Base-by-base conservation (phyloP, 75 land plant genomes). In the Pinus albicaulis region DNA sequence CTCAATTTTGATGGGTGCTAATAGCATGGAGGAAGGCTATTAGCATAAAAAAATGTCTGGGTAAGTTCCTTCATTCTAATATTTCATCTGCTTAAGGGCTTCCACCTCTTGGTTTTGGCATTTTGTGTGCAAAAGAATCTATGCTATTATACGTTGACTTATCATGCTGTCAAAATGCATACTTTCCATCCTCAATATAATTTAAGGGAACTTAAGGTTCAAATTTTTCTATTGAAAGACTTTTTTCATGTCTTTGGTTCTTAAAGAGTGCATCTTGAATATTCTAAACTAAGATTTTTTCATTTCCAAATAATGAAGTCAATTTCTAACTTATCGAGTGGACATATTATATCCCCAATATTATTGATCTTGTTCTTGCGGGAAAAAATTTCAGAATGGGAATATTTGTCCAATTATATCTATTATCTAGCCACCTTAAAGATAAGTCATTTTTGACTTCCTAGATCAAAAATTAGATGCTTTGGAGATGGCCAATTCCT, bases 301-400 rank as follows among this genome's bases (percentile, higher is more conserved):
- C n/a, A n/a, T n/a, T n/a, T n/a, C n/a, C n/a, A n/a, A n/a, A n/a
- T n/a, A n/a, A n/a, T n/a, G n/a, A n/a, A n/a, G n/a, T n/a, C n/a
- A n/a, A n/a, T n/a, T n/a, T n/a, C n/a, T n/a, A n/a, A n/a, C n/a
- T n/a, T n/a, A n/a, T n/a, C n/a, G n/a, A n/a, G n/a, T n/a, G n/a
- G n/a, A n/a, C n/a, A n/a, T n/a, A n/a, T n/a, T n/a, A n/a, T 95
- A 4, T 95, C 98, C 20, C 98, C 95, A 68, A 91, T 95, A 61
- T 77, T 92, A 68, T 85, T 95, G 78, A 89, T 95, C n/a, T 89
- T 90, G 0, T 95, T 92, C 69, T 76, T 95, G 66, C 83, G 95
- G 65, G 98, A 95, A 78, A 95, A 95, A 41, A 88, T 93, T 3
- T 92, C 95, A 41, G 98, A 95, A 59, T 95, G 95, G 95, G 92